These are phyloP conservation scores for Leishmania turanica DNA, from an alignment of 208 protist genomes.

Conservation along the genomic window DNA sequence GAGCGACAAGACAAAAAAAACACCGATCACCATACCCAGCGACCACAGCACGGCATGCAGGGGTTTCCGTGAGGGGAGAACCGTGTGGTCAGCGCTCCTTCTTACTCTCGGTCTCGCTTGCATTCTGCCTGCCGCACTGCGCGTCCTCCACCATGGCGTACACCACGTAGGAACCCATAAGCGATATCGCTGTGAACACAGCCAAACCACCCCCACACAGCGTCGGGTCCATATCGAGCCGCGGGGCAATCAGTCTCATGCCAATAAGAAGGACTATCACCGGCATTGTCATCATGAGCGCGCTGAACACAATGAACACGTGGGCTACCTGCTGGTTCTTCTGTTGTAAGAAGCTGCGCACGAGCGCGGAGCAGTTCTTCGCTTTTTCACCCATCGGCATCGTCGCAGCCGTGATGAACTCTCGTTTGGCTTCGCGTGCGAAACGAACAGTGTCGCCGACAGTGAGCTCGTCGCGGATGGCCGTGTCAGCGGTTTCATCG, in stretches of 20 bases:
- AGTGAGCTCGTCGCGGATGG: slow-evolving; percentile 33
- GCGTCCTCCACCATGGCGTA: slow-evolving; percentile 67
- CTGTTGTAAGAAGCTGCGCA: slow-evolving; percentile 33
- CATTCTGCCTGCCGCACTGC: neutral
- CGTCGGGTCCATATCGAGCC: slow-evolving; percentile 39
- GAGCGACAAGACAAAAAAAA: neutral
- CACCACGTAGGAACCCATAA: slow-evolving; percentile 64
- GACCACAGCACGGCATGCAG: neutral
- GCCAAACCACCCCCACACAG: slow-evolving; percentile 71
- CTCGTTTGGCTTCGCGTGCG: slow-evolving; percentile 41
- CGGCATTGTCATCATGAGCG: slow-evolving; percentile 74
- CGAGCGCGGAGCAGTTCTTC: slow-evolving; percentile 41
- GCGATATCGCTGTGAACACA: slow-evolving; percentile 41
- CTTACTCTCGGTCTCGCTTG: slow-evolving; percentile 23
- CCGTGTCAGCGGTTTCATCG: slow-evolving; percentile 29
- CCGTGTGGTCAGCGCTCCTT: slow-evolving; percentile 36
- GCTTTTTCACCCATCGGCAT: slow-evolving; percentile 64
- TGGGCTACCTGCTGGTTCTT: slow-evolving; percentile 45
- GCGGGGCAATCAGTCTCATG: slow-evolving; percentile 60
- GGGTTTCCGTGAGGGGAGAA: neutral
- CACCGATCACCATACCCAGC: neutral
- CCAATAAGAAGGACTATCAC: slow-evolving; percentile 63
- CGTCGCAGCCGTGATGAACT: slow-evolving; percentile 43
- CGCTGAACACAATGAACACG: slow-evolving; percentile 57
- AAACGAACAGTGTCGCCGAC: slow-evolving; percentile 46